Percentiles rank a stretch among this genome's conserved stretches.
phyloP scores from a whole-genome alignment of 1,284 basidiomycete genomes.

The Tranzscheliella williamsii region DNA sequence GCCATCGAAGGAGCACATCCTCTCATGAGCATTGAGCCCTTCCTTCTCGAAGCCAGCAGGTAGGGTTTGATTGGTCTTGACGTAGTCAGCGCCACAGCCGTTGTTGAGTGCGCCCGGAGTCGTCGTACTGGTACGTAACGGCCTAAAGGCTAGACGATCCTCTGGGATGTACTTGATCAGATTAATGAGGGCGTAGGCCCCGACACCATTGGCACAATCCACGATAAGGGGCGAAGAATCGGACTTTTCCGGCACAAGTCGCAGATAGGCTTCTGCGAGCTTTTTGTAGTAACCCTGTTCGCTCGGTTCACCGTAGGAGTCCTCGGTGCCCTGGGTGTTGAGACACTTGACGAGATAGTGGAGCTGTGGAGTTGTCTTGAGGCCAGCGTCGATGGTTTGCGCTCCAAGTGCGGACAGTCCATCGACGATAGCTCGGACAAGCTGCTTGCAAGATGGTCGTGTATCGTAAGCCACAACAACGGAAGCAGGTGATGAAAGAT shows the following conservation, averaged over 20 bases:
- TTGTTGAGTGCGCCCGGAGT: constrained; percentile 76
- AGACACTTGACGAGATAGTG: constrained; percentile 91
- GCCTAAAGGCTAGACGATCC: constrained; percentile 38
- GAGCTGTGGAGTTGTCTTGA: constrained; percentile 91
- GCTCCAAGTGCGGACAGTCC: constrained; percentile 73
- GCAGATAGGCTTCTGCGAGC: constrained; percentile 81
- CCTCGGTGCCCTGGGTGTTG: constrained; percentile 76
- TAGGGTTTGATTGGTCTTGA: constrained; percentile 73
- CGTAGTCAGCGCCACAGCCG: constrained; percentile 91
- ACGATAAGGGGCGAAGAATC: constrained; percentile 70
- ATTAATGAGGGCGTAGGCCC: constrained; percentile 65
- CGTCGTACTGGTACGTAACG: constrained; percentile 62
- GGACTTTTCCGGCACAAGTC: constrained; percentile 66
- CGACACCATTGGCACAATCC: constrained; percentile 98
- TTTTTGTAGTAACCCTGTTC: constrained; percentile 86
- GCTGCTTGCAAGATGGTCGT: constrained; percentile 79
- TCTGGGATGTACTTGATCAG: constrained; percentile 51
- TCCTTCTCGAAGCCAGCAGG: constrained; percentile 55
- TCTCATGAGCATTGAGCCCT: constrained; percentile 65
- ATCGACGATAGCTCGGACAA: constrained; percentile 81
- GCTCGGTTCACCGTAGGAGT: constrained; percentile 78
- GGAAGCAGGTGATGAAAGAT: constrained; percentile 74
- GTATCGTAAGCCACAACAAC: constrained; percentile 94
- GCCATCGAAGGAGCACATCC: constrained; percentile 91
- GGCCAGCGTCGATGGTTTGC: constrained; percentile 66